A percentile compares a stretch with the other conserved stretches of the same genome.
Evolutionary conservation across 2,329 filamentous ascomycete genomes (phyloP).

Genomic region (Diplodia intermedia): DNA sequence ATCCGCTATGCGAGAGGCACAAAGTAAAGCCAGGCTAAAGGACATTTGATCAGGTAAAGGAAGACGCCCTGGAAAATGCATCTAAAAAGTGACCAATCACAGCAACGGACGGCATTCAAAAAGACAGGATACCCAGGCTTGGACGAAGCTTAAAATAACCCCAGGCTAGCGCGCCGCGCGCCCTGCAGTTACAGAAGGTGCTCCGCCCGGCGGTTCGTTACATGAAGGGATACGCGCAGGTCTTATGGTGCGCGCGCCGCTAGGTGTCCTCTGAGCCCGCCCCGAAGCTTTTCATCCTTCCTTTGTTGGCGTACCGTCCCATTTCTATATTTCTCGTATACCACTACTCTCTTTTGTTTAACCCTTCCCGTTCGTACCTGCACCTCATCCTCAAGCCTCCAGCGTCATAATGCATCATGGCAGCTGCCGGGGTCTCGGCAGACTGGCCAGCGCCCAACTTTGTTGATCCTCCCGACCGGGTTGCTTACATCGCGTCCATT

Average conservation of each 20-base stretch:
- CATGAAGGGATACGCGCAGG: conserved; percentile 22
- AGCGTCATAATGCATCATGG: conserved; percentile 28
- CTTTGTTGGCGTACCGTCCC: conserved; percentile 1
- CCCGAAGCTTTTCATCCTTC: conserved; percentile 17
- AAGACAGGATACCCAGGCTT: conserved; percentile 11
- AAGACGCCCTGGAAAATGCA: conserved; percentile 8
- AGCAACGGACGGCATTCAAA: not conserved
- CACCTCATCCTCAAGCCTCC: not conserved
- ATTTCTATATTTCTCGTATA: conserved; percentile 21
- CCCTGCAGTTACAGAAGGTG: conserved; percentile 5
- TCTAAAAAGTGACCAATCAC: conserved; percentile 10
- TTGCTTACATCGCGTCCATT: conserved; percentile 22
- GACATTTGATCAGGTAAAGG: not conserved
- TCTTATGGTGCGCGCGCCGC: conserved; percentile 26
- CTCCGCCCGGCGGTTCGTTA: conserved; percentile 9
- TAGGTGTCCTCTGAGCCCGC: conserved; percentile 1
- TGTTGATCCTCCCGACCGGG: conserved; percentile 27
- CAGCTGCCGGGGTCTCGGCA: conserved; percentile 14
- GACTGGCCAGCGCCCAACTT: conserved; percentile 33
- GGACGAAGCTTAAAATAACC: conserved; percentile 15
- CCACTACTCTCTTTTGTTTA: not conserved
- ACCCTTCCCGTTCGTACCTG: not conserved
- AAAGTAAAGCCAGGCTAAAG: conserved; percentile 3
- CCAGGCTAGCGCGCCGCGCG: conserved; percentile 11
- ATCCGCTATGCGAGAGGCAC: not conserved